Conservation (phyloP, 768 basidiomycete genomes). For the Tulasnella sp. region DNA sequence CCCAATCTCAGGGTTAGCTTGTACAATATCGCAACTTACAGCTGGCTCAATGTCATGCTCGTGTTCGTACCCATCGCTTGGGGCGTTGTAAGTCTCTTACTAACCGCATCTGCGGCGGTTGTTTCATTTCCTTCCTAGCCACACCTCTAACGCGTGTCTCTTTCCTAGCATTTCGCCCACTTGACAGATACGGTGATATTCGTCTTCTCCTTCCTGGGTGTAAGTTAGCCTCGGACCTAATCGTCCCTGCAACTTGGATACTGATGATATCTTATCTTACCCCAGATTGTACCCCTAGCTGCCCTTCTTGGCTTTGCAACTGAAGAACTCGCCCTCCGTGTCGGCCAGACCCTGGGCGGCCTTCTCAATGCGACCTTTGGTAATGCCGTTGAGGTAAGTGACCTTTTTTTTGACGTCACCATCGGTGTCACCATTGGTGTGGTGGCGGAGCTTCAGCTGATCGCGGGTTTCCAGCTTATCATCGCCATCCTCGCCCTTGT, state of each 20-base stretch:
- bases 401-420: background rate
- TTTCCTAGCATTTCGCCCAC: constrained; percentile 14
- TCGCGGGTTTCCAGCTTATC: constrained; percentile 9
- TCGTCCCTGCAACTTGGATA: background rate
- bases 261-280: constrained; percentile 2
- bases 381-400: constrained; percentile 51
- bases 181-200: constrained; percentile 17
- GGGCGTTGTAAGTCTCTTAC: constrained; percentile 15
- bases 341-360: constrained; percentile 79
- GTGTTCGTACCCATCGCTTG: constrained; percentile 26
- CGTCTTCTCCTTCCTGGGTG: constrained; percentile 23
- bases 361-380: constrained; percentile 66
- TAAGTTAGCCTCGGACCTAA: background rate
- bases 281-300: constrained; percentile 24
- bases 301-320: constrained; percentile 61
- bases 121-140: background rate
- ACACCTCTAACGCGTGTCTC: background rate
- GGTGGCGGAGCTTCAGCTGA: background rate
- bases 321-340: constrained; percentile 74
- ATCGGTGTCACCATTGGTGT: background rate
- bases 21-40: constrained; percentile 22
- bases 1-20: constrained; percentile 18
- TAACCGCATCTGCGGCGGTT: background rate
- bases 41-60: constrained; percentile 18
- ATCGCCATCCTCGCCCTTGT: constrained; percentile 60